These are phyloP conservation scores for Botrytis porri DNA, from an alignment of 2,329 filamentous ascomycete genomes.

Conservation along the genomic window DNA sequence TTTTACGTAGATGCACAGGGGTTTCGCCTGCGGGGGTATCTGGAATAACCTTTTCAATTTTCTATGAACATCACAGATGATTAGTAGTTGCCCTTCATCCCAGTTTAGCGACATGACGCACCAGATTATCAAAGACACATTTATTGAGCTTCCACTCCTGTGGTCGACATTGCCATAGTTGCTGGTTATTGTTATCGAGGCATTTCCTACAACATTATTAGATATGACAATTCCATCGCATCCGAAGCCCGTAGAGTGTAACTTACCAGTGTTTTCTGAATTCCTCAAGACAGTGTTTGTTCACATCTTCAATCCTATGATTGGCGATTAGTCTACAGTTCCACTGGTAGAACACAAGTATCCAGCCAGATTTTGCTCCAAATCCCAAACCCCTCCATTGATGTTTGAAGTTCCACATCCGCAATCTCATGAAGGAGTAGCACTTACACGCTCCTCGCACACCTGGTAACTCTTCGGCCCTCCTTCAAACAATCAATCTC, in stretches of 20 bases:
- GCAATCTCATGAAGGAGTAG: neutral
- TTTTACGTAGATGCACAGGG: conserved; percentile 70
- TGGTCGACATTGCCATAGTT: conserved; percentile 91
- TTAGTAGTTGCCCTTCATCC: conserved; percentile 1
- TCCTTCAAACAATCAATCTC: conserved; percentile 96
- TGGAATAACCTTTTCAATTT: conserved; percentile 77
- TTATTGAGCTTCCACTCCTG: conserved; percentile 87
- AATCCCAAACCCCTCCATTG: conserved; percentile 22
- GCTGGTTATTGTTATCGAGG: conserved; percentile 95
- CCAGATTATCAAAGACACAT: conserved; percentile 94
- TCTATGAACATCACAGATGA: conserved; percentile 46
- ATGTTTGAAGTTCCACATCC: neutral
- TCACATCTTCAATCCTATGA: conserved; percentile 83
- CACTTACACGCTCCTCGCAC: conserved; percentile 91
- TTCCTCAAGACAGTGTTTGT: conserved; percentile 86
- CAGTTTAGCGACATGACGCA: conserved; percentile 47
- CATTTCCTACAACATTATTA: conserved; percentile 58
- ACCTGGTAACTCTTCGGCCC: conserved; percentile 92
- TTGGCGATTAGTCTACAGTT: conserved; percentile 18
- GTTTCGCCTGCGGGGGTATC: conserved; percentile 66
- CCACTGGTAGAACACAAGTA: neutral
- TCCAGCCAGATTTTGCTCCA: neutral
- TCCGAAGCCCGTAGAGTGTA: neutral
- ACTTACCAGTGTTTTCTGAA: conserved; percentile 78
- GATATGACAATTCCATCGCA: neutral